These are phyloP conservation scores for Alnus glutinosa DNA, from an alignment of 306 rosid species.

Conservation along the genomic window DNA sequence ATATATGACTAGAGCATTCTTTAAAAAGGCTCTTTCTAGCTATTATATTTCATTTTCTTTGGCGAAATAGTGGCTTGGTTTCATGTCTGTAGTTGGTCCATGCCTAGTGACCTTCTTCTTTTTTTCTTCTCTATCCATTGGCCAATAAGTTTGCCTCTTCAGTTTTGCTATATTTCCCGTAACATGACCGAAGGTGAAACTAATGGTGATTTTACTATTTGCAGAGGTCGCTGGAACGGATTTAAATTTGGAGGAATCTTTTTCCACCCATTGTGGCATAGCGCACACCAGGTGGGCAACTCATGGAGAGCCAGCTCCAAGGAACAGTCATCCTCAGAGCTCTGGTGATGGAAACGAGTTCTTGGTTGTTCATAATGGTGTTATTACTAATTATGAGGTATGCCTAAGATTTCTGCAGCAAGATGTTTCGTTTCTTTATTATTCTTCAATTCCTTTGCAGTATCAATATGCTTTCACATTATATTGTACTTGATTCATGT, in stretches of 20 bases:
- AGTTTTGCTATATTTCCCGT: not conserved
- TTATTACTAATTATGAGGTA: constrained; percentile 90
- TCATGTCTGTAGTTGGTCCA: not conserved
- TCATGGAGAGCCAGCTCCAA: constrained; percentile 91
- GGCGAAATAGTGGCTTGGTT: not conserved
- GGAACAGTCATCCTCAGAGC: constrained; percentile 93
- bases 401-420: constrained; percentile 11
- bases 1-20: not conserved
- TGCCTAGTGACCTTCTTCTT: not conserved
- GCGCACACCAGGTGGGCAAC: constrained; percentile 99
- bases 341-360: constrained; percentile 81
- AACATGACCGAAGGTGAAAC: not conserved
- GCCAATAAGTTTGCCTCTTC: not conserved
- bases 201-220: constrained; percentile 18
- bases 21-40: not conserved
- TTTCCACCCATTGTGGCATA: constrained; percentile 74
- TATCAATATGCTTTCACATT: not conserved
- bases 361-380: constrained; percentile 92
- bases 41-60: not conserved
- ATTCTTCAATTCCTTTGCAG: constrained; percentile 2
- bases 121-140: not conserved
- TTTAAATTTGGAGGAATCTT: constrained; percentile 69
- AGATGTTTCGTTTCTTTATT: constrained; percentile 4
- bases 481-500: not conserved
- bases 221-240: constrained; percentile 67